These are phyloP conservation scores for Paracoccidioides lutzii DNA, from an alignment of 2,329 filamentous ascomycete species.

Conservation along the genomic window DNA sequence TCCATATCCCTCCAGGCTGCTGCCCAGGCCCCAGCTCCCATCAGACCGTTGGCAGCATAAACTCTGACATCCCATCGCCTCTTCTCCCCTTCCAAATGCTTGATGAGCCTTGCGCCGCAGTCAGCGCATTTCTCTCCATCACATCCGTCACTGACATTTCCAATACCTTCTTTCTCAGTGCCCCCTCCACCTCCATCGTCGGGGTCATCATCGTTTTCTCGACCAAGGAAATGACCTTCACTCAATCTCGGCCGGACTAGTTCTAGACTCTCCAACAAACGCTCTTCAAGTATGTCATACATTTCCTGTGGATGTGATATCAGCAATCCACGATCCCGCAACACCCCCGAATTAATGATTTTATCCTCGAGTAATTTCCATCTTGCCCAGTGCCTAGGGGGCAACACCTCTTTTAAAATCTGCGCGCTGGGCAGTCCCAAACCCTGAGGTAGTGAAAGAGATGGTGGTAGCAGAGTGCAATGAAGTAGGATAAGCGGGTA, in stretches of 20 bases:
- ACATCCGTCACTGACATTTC: slow-evolving; percentile 20
- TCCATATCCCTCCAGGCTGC: slow-evolving; percentile 98
- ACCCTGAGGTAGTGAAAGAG: slow-evolving; percentile 32
- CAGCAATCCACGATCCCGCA: slow-evolving; percentile 46
- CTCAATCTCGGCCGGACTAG: slow-evolving; percentile 43
- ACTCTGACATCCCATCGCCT: slow-evolving; percentile 59
- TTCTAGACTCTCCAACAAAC: slow-evolving; percentile 47
- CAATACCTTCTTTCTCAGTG: slow-evolving; percentile 18
- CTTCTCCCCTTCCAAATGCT: slow-evolving; percentile 31
- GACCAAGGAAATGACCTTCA: slow-evolving; percentile 44
- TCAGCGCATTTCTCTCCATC: slow-evolving; percentile 37
- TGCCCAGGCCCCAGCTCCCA: slow-evolving; percentile 82
- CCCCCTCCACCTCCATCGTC: slow-evolving; percentile 24
- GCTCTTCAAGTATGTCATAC: slow-evolving; percentile 50
- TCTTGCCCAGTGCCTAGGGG: slow-evolving; percentile 31
- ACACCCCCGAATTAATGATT: slow-evolving; percentile 36
- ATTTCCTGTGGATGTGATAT: slow-evolving; percentile 51
- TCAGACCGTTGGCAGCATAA: slow-evolving; percentile 87
- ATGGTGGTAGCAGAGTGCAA: slow-evolving; percentile 44
- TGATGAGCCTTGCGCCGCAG: slow-evolving; percentile 37
- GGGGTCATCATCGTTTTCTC: slow-evolving; percentile 18
- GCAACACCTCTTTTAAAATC: slow-evolving; percentile 39
- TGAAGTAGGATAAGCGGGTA: slow-evolving; percentile 49
- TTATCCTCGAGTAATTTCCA: slow-evolving; percentile 44
- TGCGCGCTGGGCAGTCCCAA: slow-evolving; percentile 24